These are phyloP conservation scores for Russula griseocarnosa DNA, from an alignment of 768 basidiomycete species.

Conservation along the genomic window DNA sequence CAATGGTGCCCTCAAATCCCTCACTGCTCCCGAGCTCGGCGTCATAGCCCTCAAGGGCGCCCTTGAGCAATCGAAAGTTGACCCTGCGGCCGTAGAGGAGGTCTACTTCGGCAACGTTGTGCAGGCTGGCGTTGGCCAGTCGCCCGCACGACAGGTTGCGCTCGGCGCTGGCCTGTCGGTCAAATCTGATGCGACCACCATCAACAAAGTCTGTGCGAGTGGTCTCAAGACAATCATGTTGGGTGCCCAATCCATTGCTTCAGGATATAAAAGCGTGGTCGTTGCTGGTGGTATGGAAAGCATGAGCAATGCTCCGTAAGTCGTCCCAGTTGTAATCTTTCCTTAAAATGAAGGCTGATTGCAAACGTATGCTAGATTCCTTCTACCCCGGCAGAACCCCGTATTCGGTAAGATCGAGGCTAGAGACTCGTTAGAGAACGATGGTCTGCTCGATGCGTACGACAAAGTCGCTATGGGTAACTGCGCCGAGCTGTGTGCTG, in stretches of 20 bases:
- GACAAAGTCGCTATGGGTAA: slow-evolving; percentile 98
- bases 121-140: slow-evolving; percentile 95
- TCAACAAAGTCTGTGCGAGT: slow-evolving; percentile 99
- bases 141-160: slow-evolving; percentile 97
- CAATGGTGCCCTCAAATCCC: slow-evolving; percentile 81
- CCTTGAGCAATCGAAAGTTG: slow-evolving; percentile 71
- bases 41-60: slow-evolving; percentile 86
- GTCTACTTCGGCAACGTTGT: slow-evolving; percentile 97
- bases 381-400: slow-evolving; percentile 76
- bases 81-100: slow-evolving; percentile 85
- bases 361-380: slow-evolving; percentile 51
- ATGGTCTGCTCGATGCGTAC: slow-evolving; percentile 96
- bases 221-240: slow-evolving; percentile 95
- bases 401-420: slow-evolving; percentile 85
- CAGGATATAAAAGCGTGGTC: slow-evolving; percentile 81
- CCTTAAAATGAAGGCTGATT: slow-evolving; percentile 5
- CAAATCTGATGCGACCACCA: slow-evolving; percentile 92
- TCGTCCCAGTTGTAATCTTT: slow-evolving; percentile 29
- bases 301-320: slow-evolving; percentile 98
- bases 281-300: slow-evolving; percentile 98
- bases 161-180: slow-evolving; percentile 79
- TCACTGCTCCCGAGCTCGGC: slow-evolving; percentile 92
- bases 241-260: slow-evolving; percentile 84
- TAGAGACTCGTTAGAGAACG: slow-evolving; percentile 82
- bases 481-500: slow-evolving; percentile 85